These are phyloP conservation scores for Bonia amplexicaulis DNA, from an alignment of 176 grass and related monocot species.

Conservation along the genomic window DNA sequence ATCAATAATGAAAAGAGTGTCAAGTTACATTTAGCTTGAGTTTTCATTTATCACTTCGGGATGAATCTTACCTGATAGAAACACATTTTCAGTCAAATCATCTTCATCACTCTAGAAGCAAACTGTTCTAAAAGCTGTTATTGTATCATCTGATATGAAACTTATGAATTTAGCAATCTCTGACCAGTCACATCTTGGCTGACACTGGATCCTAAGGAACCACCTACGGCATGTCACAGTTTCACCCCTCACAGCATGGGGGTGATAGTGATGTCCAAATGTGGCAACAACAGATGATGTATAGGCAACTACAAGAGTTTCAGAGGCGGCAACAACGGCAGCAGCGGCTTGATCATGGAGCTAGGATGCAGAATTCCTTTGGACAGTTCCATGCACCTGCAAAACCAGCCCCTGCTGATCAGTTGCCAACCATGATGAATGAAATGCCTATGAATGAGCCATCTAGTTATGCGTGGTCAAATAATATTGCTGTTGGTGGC, in stretches of 20 bases:
- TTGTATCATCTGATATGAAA: background rate
- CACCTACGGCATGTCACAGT: slow-evolving; percentile 27
- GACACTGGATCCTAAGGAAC: slow-evolving; percentile 5
- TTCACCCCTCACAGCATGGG: background rate
- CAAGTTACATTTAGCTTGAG: background rate
- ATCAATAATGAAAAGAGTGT: background rate
- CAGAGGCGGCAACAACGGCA: slow-evolving; percentile 44
- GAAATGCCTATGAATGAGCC: slow-evolving; percentile 61
- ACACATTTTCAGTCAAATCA: background rate
- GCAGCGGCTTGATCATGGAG: slow-evolving; percentile 29
- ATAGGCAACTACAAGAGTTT: slow-evolving; percentile 33
- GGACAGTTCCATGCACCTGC: slow-evolving; percentile 47
- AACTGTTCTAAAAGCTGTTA: background rate
- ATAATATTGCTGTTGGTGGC: slow-evolving; percentile 47
- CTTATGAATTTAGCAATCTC: background rate
- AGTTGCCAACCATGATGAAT: slow-evolving; percentile 52
- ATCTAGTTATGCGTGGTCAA: slow-evolving; percentile 58
- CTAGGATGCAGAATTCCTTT: slow-evolving; percentile 30
- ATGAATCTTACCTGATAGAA: background rate
- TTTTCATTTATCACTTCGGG: background rate
- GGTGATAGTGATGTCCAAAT: slow-evolving; percentile 28
- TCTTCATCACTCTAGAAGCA: background rate
- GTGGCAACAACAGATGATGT: slow-evolving; percentile 44
- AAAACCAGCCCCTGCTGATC: slow-evolving; percentile 47
- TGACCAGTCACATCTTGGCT: background rate